Evolutionary conservation across 1,284 basidiomycete genomes (phyloP).

Genomic region (Stygiomarasmius scandens): DNA sequence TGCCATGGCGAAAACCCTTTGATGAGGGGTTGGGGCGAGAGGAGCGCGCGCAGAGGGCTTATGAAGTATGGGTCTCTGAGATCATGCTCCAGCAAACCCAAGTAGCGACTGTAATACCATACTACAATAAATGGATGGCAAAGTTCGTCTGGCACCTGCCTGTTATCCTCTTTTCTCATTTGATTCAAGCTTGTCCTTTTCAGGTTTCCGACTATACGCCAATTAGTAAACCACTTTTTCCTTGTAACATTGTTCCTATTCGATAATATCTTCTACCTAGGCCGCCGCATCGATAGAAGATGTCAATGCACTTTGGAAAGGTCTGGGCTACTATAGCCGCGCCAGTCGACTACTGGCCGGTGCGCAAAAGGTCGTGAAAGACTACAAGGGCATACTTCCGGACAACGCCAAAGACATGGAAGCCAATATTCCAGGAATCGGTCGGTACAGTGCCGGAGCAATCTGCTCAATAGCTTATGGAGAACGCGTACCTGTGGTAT

Average conservation of each 20-base stretch:
- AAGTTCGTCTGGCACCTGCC: slow-evolving; percentile 47
- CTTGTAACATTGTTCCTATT: neutral
- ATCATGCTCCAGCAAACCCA: slow-evolving; percentile 99
- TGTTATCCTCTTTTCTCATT: slow-evolving; percentile 19
- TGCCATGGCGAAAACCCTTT: slow-evolving; percentile 86
- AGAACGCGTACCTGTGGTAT: slow-evolving; percentile 79
- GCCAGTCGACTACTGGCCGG: slow-evolving; percentile 79
- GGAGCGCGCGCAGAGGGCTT: slow-evolving; percentile 72
- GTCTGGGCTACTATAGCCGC: slow-evolving; percentile 90
- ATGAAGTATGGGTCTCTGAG: slow-evolving; percentile 77
- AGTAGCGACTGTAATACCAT: slow-evolving; percentile 86
- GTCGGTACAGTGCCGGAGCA: slow-evolving; percentile 89
- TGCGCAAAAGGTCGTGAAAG: slow-evolving; percentile 74
- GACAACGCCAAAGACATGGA: slow-evolving; percentile 82
- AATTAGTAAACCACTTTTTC: slow-evolving; percentile 55
- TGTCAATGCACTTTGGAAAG: slow-evolving; percentile 88
- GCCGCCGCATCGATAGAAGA: slow-evolving; percentile 79
- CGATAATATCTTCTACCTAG: slow-evolving; percentile 29
- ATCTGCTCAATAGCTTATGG: slow-evolving; percentile 91
- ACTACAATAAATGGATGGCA: slow-evolving; percentile 85
- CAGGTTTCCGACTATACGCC: slow-evolving; percentile 83
- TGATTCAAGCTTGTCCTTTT: slow-evolving; percentile 2
- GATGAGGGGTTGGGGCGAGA: slow-evolving; percentile 50
- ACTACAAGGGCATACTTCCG: slow-evolving; percentile 76
- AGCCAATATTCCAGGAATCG: slow-evolving; percentile 86